phyloP scores from a whole-genome alignment of 169 alveolate genomes.

The Eimeria sp. region DNA sequence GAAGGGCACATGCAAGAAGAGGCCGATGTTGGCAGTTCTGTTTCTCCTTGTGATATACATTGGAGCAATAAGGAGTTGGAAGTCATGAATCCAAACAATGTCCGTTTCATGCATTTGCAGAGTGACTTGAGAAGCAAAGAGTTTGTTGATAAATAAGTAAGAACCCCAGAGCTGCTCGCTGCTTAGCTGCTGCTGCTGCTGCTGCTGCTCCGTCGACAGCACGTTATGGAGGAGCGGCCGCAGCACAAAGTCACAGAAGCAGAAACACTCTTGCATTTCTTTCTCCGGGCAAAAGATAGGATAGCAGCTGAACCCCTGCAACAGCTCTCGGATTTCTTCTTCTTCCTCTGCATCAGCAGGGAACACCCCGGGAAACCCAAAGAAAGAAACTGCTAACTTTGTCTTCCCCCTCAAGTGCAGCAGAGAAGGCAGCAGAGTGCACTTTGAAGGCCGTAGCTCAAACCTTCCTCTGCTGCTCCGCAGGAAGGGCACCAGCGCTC shows the following conservation, averaged over 20 bases:
- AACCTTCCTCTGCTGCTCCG: slow-evolving; percentile 8
- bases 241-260: slow-evolving; percentile 79
- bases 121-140: slow-evolving; percentile 74
- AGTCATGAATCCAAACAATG: slow-evolving; percentile 96
- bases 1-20: slow-evolving; percentile 96
- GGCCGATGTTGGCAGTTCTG: slow-evolving; percentile 87
- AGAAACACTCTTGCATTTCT: slow-evolving; percentile 72
- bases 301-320: slow-evolving; percentile 72
- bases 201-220: slow-evolving; percentile 12
- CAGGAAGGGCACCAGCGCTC: background rate
- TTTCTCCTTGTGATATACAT: slow-evolving; percentile 78
- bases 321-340: slow-evolving; percentile 58
- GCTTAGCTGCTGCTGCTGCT: slow-evolving; percentile 58
- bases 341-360: slow-evolving; percentile 75
- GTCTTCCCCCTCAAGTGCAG: slow-evolving; percentile 35
- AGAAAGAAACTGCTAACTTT: slow-evolving; percentile 59
- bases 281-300: slow-evolving; percentile 79
- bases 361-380: slow-evolving; percentile 83
- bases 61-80: slow-evolving; percentile 86
- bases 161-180: slow-evolving; percentile 81
- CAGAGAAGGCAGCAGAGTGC: slow-evolving; percentile 54
- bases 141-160: slow-evolving; percentile 77
- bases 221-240: slow-evolving; percentile 83
- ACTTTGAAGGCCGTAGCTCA: slow-evolving; percentile 25
- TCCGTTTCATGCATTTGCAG: slow-evolving; percentile 82